A percentile compares a stretch with the other conserved stretches of the same genome.
These are phyloP conservation scores for Polytolypa hystricis DNA, from an alignment of 2,329 filamentous ascomycete species.

Conservation along the genomic window DNA sequence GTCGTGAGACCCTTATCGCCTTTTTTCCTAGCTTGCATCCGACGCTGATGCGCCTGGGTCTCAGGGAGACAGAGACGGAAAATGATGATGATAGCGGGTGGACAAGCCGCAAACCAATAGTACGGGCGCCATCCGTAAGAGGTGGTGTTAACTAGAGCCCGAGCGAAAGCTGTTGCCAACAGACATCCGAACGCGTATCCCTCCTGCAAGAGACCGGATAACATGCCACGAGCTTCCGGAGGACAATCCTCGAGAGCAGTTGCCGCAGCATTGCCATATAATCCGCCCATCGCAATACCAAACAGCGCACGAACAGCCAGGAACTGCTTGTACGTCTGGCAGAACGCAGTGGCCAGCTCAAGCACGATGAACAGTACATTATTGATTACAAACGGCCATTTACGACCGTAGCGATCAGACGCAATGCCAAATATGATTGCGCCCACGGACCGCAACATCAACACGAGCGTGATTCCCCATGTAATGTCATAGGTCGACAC, in stretches of 20 bases:
- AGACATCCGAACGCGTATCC: constrained; percentile 55
- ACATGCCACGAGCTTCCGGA: constrained; percentile 44
- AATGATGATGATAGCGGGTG: constrained; percentile 67
- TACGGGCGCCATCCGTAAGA: constrained; percentile 71
- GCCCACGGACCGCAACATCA: constrained; percentile 52
- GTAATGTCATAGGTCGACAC: constrained; percentile 48
- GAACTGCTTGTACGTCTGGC: constrained; percentile 47
- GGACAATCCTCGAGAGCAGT: constrained; percentile 54
- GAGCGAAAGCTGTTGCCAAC: constrained; percentile 46
- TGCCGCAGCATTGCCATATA: constrained; percentile 39
- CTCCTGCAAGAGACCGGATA: constrained; percentile 53
- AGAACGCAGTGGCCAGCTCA: constrained; percentile 51
- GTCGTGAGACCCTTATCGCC: background rate
- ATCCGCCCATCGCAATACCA: constrained; percentile 51
- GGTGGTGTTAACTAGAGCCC: constrained; percentile 53
- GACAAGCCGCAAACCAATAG: constrained; percentile 79
- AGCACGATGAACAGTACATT: constrained; percentile 50
- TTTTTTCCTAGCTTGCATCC: background rate
- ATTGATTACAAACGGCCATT: constrained; percentile 51
- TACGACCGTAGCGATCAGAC: constrained; percentile 44
- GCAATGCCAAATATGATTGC: constrained; percentile 46
- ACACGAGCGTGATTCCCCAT: constrained; percentile 44
- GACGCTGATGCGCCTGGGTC: constrained; percentile 52
- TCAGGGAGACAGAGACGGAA: constrained; percentile 71
- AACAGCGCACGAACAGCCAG: constrained; percentile 49